Base-by-base conservation (phyloP, 441 rosid genomes). In the Croton laevigatus region DNA sequence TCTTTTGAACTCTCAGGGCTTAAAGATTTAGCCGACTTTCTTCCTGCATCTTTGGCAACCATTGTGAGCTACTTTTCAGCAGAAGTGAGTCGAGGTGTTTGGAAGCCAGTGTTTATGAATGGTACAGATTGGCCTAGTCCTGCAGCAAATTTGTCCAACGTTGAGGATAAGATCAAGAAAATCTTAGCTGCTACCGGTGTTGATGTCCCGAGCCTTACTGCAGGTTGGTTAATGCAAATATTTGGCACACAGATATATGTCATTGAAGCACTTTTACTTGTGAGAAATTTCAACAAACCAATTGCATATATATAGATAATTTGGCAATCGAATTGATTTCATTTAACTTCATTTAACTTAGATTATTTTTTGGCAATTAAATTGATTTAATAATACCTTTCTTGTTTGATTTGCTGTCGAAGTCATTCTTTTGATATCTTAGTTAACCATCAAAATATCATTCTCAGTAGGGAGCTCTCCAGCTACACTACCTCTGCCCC, bases 111-210 rank as follows among this genome's bases (percentile, higher is more conserved):
- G 69, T 83, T 81, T 78, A 96, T 96, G 99, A 96, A 96, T 75
- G 99, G 99, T 73, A 89, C 97, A 67, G 99, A 96, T 84, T 96
- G 99, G 99, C 99, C 98, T 16, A 96, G 98, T 80, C 99, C 99
- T 80, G 91, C 97, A 68, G 94, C 93, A 70, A 93, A 91, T 86
- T 81, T 96, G 72, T 87, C 88, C 46, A 80, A 62, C 10, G 91
- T 96, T 76, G 99, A 91, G 85, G 91, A 89, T 62, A 94, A 93
- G 81, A 89, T 96, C 62, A 91, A 91, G 84, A 93, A 91, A 83
- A 88, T 82, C 44, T 78, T 96, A 78, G 98, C 97, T 53, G 96
- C 91, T 73, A 90, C 98, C 73, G 99, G 98, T 49, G 96, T 91
- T 79, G 90, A 88, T 73, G 88, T 91, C 74, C 97, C 99, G 38